Evolutionary conservation across 768 basidiomycete species (phyloP).

Genomic region (Leccinum subtestaceum): DNA sequence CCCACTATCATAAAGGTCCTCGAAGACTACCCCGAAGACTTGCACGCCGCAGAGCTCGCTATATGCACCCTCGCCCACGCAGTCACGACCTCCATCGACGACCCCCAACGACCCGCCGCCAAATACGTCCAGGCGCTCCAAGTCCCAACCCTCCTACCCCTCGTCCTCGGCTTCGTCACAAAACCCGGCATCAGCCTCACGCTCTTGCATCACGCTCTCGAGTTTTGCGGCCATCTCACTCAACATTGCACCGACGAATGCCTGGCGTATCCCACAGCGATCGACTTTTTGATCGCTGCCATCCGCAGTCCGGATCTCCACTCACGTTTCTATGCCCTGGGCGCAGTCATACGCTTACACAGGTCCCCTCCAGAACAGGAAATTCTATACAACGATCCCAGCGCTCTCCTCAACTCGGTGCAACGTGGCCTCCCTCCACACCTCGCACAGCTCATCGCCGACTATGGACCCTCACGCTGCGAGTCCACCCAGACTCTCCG

Average conservation of each 20-base stretch:
- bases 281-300: constrained; percentile 53
- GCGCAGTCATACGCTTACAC: constrained; percentile 53
- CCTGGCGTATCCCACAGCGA: constrained; percentile 41
- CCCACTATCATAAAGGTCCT: constrained; percentile 44
- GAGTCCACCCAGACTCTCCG: constrained; percentile 46
- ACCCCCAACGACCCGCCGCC: constrained; percentile 36
- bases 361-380: constrained; percentile 43
- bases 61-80: constrained; percentile 54
- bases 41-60: constrained; percentile 46
- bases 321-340: constrained; percentile 49
- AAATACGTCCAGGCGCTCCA: constrained; percentile 41
- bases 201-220: constrained; percentile 51
- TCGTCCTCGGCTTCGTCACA: constrained; percentile 41
- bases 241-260: constrained; percentile 45
- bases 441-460: constrained; percentile 43
- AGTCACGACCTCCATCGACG: constrained; percentile 42
- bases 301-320: constrained; percentile 55
- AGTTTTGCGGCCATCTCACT: constrained; percentile 43
- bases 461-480: constrained; percentile 46
- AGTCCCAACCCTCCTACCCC: constrained; percentile 42
- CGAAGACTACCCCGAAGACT: constrained; percentile 49
- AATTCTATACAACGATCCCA: constrained; percentile 46
- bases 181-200: constrained; percentile 42
- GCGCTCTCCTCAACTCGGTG: constrained; percentile 42
- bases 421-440: constrained; percentile 44